phyloP scores from a whole-genome alignment of 2,329 filamentous ascomycete species.

The Albophoma yamanashiensis region DNA sequence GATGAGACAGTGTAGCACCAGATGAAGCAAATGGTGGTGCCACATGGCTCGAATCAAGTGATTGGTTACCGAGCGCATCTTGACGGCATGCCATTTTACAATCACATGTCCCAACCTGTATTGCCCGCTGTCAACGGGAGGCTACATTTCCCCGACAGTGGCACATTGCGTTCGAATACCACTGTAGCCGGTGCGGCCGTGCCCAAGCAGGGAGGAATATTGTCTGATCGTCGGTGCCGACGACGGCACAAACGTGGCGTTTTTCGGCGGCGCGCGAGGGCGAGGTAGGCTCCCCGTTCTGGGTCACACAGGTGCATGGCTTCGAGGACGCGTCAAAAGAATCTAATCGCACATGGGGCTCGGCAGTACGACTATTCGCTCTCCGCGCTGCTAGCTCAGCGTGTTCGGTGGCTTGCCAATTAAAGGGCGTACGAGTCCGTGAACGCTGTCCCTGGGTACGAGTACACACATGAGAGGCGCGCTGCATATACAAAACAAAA shows the following conservation, averaged over 20 bases:
- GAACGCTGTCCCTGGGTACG: not conserved
- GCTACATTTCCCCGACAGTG: not conserved
- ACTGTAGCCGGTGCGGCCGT: not conserved
- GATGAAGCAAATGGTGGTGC: not conserved
- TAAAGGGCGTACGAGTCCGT: not conserved
- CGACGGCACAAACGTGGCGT: not conserved
- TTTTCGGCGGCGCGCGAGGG: not conserved
- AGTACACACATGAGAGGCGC: not conserved
- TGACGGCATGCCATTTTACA: not conserved
- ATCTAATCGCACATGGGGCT: not conserved
- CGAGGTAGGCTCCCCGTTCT: not conserved
- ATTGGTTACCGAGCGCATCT: not conserved
- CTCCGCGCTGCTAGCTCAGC: not conserved
- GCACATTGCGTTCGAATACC: too few relatives aligned
- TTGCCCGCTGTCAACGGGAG: not conserved
- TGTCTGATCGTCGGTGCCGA: not conserved
- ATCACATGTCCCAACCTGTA: not conserved
- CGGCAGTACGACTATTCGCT: not conserved
- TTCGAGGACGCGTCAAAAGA: not conserved
- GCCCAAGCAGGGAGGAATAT: not conserved
- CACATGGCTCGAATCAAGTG: not conserved
- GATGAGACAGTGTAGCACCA: not conserved
- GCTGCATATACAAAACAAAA: not conserved
- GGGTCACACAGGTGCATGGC: not conserved
- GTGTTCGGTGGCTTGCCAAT: not conserved